Base-by-base conservation (phyloP, 257 asterid species). In the Solanum tacnaense region DNA sequence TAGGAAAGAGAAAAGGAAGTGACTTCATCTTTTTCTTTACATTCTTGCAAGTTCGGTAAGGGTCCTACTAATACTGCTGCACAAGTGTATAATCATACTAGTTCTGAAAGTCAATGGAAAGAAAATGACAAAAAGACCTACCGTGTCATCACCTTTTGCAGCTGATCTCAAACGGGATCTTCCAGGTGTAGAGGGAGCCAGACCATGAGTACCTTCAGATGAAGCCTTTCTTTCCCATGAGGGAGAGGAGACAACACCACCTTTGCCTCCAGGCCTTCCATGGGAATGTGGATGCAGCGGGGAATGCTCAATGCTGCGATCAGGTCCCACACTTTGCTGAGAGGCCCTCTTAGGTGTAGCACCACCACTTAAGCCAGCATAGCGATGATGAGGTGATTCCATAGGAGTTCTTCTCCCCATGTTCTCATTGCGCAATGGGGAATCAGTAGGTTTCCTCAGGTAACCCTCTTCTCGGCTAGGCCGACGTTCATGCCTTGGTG, bases 121-220 rank as follows among this genome's bases (percentile, higher is more conserved):
- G 71, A 32, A 83, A 75, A 67, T 49, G 67, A 87, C 18, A 86
- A 58, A 88, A 89, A 73, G 85, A 81, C 89, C 89, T 95, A 96
- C 98, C 23, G 94, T 93, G 86, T 93, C 96, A 90, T 94, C 95
- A 89, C 95, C 98, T 90, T 93, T 90, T 7, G 95, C 88, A 35
- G 92, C 94, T 32, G 99, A 92, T 93, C 94, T 93, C 93, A 96
- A 89, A 79, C 99, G 95, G 52, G 98, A 95, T 83, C 98, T 93
- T 86, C 98, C 98, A 23, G 98, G 99, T 87, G 99, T 96, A 44
- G 92, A 91, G 88, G 98, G 97, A 36, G 95, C 95, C 84, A 90
- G 88, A 49, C 94, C 92, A 20, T 90, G 96, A 89, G 89, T 89
- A 71, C 96, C 95, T 60, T 95, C 99, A 60, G 92, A 87, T 6